Percentiles rank a stretch among this genome's conserved stretches.
Evolutionary conservation across 345 rosid genomes (phyloP).

Genomic region (Erodium maritimum): DNA sequence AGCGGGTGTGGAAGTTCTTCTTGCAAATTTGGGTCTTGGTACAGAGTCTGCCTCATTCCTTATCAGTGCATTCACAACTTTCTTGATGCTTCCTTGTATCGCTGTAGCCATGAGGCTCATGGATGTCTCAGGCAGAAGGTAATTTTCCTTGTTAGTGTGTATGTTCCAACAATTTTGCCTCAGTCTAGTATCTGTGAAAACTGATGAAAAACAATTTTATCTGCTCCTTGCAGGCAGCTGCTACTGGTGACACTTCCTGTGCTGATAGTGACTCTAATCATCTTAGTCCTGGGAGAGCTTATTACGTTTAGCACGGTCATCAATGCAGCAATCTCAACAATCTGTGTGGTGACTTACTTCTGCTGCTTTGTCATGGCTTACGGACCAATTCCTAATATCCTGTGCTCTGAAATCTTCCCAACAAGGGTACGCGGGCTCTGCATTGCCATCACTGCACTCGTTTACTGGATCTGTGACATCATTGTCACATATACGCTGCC

Average conservation of each 20-base stretch:
- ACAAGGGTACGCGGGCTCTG: conserved; percentile 96
- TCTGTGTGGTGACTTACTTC: conserved; percentile 72
- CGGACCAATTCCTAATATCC: conserved; percentile 92
- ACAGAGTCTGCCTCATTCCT: conserved; percentile 83
- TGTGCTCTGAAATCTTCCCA: conserved; percentile 96
- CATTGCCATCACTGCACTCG: conserved; percentile 89
- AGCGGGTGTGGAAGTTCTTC: conserved; percentile 86
- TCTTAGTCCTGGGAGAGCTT: conserved; percentile 47
- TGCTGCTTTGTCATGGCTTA: conserved; percentile 81
- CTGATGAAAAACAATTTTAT: neutral
- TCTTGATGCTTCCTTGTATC: conserved; percentile 92
- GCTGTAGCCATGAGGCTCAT: conserved; percentile 85
- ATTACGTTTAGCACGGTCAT: conserved; percentile 39
- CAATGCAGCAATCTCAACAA: conserved; percentile 60
- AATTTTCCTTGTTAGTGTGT: conserved; percentile 1
- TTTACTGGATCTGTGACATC: conserved; percentile 78
- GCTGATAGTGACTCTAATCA: conserved; percentile 51
- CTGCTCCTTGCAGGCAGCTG: conserved; percentile 44
- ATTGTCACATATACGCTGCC: conserved; percentile 85
- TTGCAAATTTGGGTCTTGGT: conserved; percentile 57
- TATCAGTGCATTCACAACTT: conserved; percentile 73
- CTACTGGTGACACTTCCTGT: conserved; percentile 81
- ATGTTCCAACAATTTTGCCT: neutral
- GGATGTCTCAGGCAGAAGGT: conserved; percentile 96
- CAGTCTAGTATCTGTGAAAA: no score